phyloP scores from a whole-genome alignment of 371 early-diverging fungal species.

The Lichtheimia corymbifera region DNA sequence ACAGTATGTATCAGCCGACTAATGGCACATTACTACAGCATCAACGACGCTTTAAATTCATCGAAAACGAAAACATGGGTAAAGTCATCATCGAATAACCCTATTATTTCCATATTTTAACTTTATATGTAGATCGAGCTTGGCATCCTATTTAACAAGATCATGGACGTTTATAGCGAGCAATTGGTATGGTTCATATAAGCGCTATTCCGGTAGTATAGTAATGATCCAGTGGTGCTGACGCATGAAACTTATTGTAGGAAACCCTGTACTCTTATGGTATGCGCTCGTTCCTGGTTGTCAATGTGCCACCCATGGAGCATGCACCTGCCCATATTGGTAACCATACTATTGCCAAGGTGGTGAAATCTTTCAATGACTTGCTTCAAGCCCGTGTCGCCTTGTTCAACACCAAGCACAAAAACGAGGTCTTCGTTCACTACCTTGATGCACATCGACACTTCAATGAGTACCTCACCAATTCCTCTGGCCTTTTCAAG shows the following conservation, averaged over 20 bases:
- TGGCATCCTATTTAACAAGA: constrained; percentile 7
- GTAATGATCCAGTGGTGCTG: not conserved
- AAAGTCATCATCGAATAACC: too few species aligned
- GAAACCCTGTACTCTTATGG: constrained; percentile 2
- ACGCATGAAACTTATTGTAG: not conserved
- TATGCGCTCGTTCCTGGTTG: constrained; percentile 12
- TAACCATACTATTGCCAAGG: not conserved
- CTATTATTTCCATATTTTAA: too few species aligned
- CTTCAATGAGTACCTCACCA: constrained; percentile 8
- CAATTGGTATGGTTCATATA: constrained; percentile 2
- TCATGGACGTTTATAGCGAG: constrained; percentile 2
- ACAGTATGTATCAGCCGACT: too few species aligned
- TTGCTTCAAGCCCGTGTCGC: not conserved
- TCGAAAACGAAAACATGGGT: too few species aligned
- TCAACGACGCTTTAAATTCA: too few species aligned
- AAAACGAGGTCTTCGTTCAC: constrained; percentile 1
- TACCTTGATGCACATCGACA: constrained; percentile 15
- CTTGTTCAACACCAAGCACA: not conserved
- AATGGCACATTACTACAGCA: too few species aligned
- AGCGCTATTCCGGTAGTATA: not conserved
- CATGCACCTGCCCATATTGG: constrained; percentile 2
- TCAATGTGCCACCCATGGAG: constrained; percentile 22
- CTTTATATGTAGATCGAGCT: not conserved
- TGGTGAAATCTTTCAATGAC: constrained; percentile 5
- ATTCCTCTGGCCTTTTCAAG: constrained; percentile 2